Conservation (phyloP, 345 rosid genomes). For the Eucalyptus victrix region DNA sequence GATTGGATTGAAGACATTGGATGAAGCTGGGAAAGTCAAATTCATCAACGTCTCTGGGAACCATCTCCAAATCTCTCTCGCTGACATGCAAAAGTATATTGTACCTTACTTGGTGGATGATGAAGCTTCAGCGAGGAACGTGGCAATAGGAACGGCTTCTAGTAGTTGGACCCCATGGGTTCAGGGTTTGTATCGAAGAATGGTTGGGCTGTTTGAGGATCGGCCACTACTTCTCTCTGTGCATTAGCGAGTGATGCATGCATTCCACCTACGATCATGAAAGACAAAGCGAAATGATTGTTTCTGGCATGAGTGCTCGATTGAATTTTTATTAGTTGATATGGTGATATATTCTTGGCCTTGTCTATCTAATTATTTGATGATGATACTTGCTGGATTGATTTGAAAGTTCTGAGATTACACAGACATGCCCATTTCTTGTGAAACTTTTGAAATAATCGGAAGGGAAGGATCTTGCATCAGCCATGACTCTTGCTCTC, state of each 20-base stretch:
- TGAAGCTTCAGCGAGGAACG: background rate
- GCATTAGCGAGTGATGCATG: background rate
- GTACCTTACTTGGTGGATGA: background rate
- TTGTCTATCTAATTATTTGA: background rate
- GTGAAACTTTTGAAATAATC: background rate
- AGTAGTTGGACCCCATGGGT: background rate
- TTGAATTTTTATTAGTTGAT: background rate
- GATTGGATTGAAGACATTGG: background rate
- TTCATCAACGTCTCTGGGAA: background rate
- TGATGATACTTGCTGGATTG: background rate
- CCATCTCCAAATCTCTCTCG: background rate
- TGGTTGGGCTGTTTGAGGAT: background rate
- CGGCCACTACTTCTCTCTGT: background rate
- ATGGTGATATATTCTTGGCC: background rate
- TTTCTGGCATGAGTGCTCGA: background rate
- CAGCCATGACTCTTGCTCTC: background rate
- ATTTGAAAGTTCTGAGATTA: background rate
- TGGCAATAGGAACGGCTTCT: background rate
- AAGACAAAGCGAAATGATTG: background rate
- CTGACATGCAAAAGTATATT: background rate
- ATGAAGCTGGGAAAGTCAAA: background rate
- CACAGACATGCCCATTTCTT: background rate
- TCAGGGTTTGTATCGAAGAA: background rate
- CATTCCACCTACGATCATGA: background rate
- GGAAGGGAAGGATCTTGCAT: background rate